Conservation (phyloP, 495 filamentous ascomycete genomes). For the Platismatia glauca region DNA sequence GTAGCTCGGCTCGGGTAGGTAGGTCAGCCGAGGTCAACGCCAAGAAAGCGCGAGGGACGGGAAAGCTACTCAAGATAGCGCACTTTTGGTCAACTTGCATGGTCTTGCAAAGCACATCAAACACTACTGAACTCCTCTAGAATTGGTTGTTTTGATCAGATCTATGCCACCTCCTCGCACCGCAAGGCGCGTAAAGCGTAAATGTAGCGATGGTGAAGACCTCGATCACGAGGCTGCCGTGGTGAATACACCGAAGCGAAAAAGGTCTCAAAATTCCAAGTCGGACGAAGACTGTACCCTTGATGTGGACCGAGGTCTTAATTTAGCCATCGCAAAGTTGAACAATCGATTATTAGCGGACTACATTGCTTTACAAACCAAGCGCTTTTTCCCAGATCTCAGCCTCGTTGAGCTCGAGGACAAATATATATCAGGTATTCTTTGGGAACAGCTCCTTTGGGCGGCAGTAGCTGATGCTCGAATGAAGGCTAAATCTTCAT, state of each 20-base stretch:
- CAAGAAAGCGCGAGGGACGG: background rate
- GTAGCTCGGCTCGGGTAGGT: too few species aligned
- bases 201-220: conserved; percentile 7
- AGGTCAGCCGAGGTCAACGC: background rate
- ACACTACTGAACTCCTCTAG: too few species aligned
- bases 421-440: conserved; percentile 64
- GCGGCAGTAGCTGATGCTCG: background rate
- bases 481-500: conserved; percentile 17
- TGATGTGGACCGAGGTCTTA: conserved; percentile 58
- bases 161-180: background rate
- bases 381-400: conserved; percentile 66
- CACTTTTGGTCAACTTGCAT: too few species aligned
- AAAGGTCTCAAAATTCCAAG: conserved; percentile 42
- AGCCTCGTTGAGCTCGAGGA: conserved; percentile 78
- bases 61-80: too few species aligned
- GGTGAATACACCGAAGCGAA: conserved; percentile 33
- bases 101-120: too few species aligned
- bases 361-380: conserved; percentile 68
- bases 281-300: conserved; percentile 50
- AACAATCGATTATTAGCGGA: conserved; percentile 77
- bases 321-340: conserved; percentile 72
- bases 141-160: background rate
- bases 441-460: conserved; percentile 1
- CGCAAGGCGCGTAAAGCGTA: conserved; percentile 5
- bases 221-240: background rate